These are phyloP conservation scores for Fusarium siculi DNA, from an alignment of 2,329 filamentous ascomycete genomes.

Conservation along the genomic window DNA sequence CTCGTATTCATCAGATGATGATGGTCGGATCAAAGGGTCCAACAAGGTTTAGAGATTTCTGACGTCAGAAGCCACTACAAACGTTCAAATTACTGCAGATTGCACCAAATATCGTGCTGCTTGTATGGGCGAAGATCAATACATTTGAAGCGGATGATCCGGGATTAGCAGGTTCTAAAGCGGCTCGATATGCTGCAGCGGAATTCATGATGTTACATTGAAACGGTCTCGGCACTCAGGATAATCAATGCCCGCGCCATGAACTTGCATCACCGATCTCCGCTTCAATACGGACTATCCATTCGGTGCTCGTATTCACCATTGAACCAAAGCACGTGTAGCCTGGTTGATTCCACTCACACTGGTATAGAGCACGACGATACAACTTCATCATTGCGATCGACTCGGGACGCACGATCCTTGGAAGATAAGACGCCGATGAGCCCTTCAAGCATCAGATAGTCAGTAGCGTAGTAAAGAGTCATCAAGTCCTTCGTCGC, in stretches of 20 bases:
- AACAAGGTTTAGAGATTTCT: neutral
- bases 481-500: rapidly evolving
- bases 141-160: neutral
- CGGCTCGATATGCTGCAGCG: neutral
- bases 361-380: neutral
- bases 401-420: rapidly evolving
- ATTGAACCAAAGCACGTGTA: rapidly evolving
- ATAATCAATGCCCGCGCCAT: neutral
- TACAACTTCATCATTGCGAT: neutral
- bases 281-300: neutral
- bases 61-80: neutral
- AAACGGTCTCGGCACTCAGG: neutral
- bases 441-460: neutral
- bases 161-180: rapidly evolving
- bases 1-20: constrained; percentile 8
- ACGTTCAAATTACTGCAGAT: neutral
- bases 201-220: neutral
- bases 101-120: rapidly evolving
- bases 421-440: neutral
- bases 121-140: rapidly evolving
- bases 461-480: rapidly evolving
- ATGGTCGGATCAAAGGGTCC: neutral
- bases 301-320: neutral
- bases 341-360: neutral
- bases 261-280: neutral